phyloP scores from a whole-genome alignment of 805 yeast species.

The Wickerhamomyces silvicola region DNA sequence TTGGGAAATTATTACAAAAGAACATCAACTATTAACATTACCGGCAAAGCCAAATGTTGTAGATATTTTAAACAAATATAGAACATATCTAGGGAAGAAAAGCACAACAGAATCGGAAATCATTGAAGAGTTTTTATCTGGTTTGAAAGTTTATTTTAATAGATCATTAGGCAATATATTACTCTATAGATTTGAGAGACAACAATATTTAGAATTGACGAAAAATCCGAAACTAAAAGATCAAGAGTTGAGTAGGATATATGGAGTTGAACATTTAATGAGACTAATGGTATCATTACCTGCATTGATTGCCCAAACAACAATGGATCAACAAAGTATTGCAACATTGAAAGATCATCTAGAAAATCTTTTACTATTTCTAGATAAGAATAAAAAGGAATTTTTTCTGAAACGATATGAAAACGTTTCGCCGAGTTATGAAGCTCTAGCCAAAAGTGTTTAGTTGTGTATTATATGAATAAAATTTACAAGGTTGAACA shows the following conservation, averaged over 20 bases:
- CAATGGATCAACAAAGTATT: constrained; percentile 74
- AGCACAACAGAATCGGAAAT: constrained; percentile 35
- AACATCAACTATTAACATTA: constrained; percentile 58
- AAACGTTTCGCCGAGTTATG: constrained; percentile 45
- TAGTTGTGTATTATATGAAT: constrained; percentile 4
- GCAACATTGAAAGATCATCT: constrained; percentile 47
- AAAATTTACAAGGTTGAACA: too few species aligned
- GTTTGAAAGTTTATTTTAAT: constrained; percentile 70
- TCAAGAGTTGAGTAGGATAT: constrained; percentile 39
- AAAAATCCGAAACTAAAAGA: constrained; percentile 28
- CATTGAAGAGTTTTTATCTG: constrained; percentile 60
- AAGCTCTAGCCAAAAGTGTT: constrained; percentile 24
- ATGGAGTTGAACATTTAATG: constrained; percentile 79
- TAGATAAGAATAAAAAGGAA: constrained; percentile 37
- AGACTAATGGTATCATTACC: constrained; percentile 77
- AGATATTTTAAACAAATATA: constrained; percentile 49
- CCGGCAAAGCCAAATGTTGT: constrained; percentile 55
- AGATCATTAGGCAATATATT: constrained; percentile 61
- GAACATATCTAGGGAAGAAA: constrained; percentile 22
- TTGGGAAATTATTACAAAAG: constrained; percentile 88
- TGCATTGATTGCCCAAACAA: constrained; percentile 69
- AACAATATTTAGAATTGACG: constrained; percentile 55
- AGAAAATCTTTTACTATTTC: constrained; percentile 46
- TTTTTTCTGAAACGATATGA: constrained; percentile 39
- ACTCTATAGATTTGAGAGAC: constrained; percentile 70